Percentiles rank a stretch among this genome's conserved stretches.
Evolutionary conservation across 2,329 filamentous ascomycete species (phyloP).

Genomic region (Hortaea werneckii): DNA sequence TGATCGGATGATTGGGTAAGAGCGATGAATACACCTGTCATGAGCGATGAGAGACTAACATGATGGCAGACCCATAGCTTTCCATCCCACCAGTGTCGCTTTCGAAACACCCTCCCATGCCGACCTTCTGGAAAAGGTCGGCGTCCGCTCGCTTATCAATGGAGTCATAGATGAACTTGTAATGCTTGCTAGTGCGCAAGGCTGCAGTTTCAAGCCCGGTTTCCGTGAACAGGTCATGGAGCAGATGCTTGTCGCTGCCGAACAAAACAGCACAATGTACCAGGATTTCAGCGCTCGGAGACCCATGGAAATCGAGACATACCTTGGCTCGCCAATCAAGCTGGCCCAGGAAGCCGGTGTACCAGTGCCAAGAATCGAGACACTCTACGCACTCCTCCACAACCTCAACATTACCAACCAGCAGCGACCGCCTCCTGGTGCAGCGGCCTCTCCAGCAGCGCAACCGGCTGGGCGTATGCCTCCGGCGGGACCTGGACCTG

Average conservation of each 20-base stretch:
- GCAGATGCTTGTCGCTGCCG: constrained; percentile 61
- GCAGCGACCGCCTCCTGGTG: constrained; percentile 44
- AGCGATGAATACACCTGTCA: constrained; percentile 9
- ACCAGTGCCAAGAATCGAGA: constrained; percentile 74
- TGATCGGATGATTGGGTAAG: constrained; percentile 93
- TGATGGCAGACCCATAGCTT: constrained; percentile 60
- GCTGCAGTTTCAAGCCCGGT: constrained; percentile 62
- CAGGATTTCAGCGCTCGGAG: constrained; percentile 78
- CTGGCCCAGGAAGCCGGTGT: constrained; percentile 65
- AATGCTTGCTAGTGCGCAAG: constrained; percentile 60
- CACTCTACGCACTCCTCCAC: constrained; percentile 82
- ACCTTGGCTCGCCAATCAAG: constrained; percentile 84
- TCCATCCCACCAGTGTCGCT: constrained; percentile 62
- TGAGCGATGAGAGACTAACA: neutral
- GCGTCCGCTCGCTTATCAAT: constrained; percentile 64
- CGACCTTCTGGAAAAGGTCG: constrained; percentile 72
- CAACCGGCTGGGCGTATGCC: constrained; percentile 41
- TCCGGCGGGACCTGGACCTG: constrained; percentile 33
- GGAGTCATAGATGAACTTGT: constrained; percentile 80
- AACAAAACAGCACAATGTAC: constrained; percentile 84
- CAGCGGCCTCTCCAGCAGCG: constrained; percentile 27
- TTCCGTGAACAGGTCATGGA: constrained; percentile 78
- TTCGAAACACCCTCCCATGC: constrained; percentile 73
- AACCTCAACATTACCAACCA: constrained; percentile 82
- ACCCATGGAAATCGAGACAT: constrained; percentile 96